phyloP scores from a whole-genome alignment of 2,329 filamentous ascomycete species.

The Colletotrichum simmondsii region DNA sequence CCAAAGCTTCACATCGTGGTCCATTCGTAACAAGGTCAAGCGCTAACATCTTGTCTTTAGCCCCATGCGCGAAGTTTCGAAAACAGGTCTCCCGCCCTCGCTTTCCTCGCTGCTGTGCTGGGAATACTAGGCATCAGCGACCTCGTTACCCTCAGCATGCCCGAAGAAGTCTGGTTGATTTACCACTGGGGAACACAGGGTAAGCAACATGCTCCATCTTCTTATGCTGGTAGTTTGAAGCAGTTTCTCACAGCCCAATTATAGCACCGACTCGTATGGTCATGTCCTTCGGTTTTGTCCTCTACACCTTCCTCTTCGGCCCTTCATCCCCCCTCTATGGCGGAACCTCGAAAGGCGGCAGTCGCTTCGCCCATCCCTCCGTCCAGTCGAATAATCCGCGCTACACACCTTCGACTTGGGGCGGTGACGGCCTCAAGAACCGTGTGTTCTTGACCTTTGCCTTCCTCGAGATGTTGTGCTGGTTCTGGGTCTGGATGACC shows the following conservation, averaged over 20 bases:
- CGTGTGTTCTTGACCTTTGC: conserved; percentile 85
- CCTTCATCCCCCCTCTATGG: conserved; percentile 60
- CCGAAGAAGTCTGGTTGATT: conserved; percentile 72
- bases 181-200: conserved; percentile 76
- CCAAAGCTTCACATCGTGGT: neutral
- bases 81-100: conserved; percentile 74
- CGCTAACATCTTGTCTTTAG: conserved; percentile 48
- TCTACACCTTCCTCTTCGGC: conserved; percentile 74
- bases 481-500: conserved; percentile 87
- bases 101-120: conserved; percentile 77
- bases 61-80: conserved; percentile 76
- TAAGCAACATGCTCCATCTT: conserved; percentile 54
- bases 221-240: conserved; percentile 37
- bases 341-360: conserved; percentile 40
- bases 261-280: conserved; percentile 72
- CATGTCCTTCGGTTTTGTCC: conserved; percentile 69
- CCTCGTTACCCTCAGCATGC: conserved; percentile 72
- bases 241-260: conserved; percentile 28
- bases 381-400: conserved; percentile 45
- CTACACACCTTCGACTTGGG: conserved; percentile 57
- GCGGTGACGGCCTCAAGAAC: conserved; percentile 80
- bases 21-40: no score
- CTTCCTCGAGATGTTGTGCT: conserved; percentile 84
- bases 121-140: conserved; percentile 70
- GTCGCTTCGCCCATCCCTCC: conserved; percentile 48